Base-by-base conservation (phyloP, 371 early-diverging fungal genomes). In the Apophysomyces ossiformis region DNA sequence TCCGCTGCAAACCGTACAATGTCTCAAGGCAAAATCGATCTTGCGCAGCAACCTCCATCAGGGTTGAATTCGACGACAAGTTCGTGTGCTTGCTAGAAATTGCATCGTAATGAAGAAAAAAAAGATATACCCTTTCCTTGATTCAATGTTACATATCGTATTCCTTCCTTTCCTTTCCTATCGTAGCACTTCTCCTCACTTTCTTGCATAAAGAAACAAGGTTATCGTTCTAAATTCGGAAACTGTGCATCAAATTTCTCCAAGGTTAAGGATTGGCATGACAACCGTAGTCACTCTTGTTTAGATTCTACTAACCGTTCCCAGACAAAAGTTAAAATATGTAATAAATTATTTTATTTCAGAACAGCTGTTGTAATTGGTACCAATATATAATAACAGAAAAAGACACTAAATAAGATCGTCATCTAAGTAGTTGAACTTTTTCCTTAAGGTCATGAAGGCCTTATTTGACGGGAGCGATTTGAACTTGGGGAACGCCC, bases 401-500 rank as follows among this genome's bases (percentile, higher is more conserved):
- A 18, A 13, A 45, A 45, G 16, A 45, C 6, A 45, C 46, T 13
- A 45, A 45, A 13, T n/a, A 45, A 45, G 46, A 45, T 45, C 46
- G 46, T 45, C 46, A 45, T 45, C 46, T 45, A 45, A 12, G 5
- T 45, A n/a, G 16, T 13, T 13, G 1, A 0, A 18, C 46, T 43
- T 18, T 7, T 45, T 18, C 46, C 5, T 26, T 26, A 26, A 26
- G 16, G 16, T 45, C n/a, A 45, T 1, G 16, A n/a, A n/a, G 46
- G n/a, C 46, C 58, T 57, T 58, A 58, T 58, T 69, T 66, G n/a
- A 61, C 61, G 44, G 63, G 60, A 18, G 73, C 76, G 38, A 76
- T 64, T 13, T 66, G 66, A 36, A 76, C 60, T 6, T 61, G 37
- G 44, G 76, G 76, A 16, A 56, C 46, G 2, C 54, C 62, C 36